Evolutionary conservation across 768 basidiomycete species (phyloP).

Genomic region (Russula virescens): DNA sequence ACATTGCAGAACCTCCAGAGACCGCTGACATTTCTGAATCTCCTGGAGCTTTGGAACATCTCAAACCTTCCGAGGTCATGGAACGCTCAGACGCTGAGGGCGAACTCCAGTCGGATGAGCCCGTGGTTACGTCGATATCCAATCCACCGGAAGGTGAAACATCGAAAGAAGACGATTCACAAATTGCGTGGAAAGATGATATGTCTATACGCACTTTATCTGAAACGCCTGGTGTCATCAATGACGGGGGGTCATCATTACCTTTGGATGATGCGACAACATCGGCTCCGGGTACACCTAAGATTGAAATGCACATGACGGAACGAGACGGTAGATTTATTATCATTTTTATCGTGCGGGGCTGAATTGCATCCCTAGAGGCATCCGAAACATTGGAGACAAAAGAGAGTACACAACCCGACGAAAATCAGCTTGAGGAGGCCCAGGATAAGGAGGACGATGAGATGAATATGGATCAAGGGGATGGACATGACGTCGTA

Average conservation of each 20-base stretch:
- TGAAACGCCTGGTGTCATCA: not conserved
- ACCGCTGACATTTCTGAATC: not conserved
- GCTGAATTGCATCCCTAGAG: constrained; percentile 2
- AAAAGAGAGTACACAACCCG: not conserved
- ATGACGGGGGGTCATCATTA: not conserved
- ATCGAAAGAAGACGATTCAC: not conserved
- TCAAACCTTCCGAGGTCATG: not conserved
- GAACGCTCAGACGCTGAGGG: constrained; percentile 4
- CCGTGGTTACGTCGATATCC: not conserved
- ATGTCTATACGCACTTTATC: constrained; percentile 2
- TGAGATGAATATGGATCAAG: constrained; percentile 12
- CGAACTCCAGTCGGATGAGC: not conserved
- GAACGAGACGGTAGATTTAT: constrained; percentile 1
- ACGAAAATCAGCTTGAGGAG: not conserved
- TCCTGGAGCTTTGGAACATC: not conserved
- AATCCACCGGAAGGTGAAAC: constrained; percentile 1
- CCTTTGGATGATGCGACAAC: not conserved
- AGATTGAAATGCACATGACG: not conserved
- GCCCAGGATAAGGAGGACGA: not conserved
- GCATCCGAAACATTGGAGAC: not conserved
- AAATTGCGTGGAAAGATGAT: not conserved
- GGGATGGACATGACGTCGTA: not conserved
- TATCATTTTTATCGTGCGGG: not conserved
- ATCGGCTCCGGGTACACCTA: not conserved
- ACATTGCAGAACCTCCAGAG: not conserved